Conservation (phyloP, 805 yeast species). For the Metschnikowia aberdeeniae region DNA sequence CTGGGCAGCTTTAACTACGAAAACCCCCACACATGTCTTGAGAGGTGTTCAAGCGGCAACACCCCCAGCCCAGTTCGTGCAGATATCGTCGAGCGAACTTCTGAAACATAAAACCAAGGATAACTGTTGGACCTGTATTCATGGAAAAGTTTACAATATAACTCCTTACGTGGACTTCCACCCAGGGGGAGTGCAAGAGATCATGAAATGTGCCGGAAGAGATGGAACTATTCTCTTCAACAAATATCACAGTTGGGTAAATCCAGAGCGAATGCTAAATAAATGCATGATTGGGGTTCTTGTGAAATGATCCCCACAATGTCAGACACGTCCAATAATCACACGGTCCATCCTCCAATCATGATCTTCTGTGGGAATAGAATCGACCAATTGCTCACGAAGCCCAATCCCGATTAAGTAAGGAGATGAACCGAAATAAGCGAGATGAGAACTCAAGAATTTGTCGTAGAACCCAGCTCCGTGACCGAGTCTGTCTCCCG, state of each 20-base stretch:
- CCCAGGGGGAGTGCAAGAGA: constrained; percentile 85
- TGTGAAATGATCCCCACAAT: not conserved
- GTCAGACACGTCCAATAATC: constrained; percentile 30
- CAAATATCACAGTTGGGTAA: constrained; percentile 72
- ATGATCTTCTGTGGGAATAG: constrained; percentile 56
- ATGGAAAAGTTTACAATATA: constrained; percentile 80
- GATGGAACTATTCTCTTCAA: constrained; percentile 78
- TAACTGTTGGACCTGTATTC: constrained; percentile 84
- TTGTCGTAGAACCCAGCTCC: constrained; percentile 94
- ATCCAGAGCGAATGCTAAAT: constrained; percentile 74
- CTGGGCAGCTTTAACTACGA: constrained; percentile 64
- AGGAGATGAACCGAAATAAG: constrained; percentile 29
- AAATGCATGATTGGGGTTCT: constrained; percentile 69
- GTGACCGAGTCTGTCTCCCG: constrained; percentile 68
- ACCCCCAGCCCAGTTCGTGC: constrained; percentile 49
- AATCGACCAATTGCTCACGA: constrained; percentile 53
- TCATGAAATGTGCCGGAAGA: constrained; percentile 74
- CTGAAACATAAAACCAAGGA: constrained; percentile 51
- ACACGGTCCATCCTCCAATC: constrained; percentile 59
- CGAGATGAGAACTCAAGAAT: constrained; percentile 23
- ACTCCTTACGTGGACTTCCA: constrained; percentile 81
- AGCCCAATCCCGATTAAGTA: constrained; percentile 60
- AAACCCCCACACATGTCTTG: constrained; percentile 43
- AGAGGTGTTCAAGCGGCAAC: constrained; percentile 49
- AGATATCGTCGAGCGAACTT: constrained; percentile 55